Evolutionary conservation across 208 protist species (phyloP).

Genomic region (Plasmodiophora brassicae): DNA sequence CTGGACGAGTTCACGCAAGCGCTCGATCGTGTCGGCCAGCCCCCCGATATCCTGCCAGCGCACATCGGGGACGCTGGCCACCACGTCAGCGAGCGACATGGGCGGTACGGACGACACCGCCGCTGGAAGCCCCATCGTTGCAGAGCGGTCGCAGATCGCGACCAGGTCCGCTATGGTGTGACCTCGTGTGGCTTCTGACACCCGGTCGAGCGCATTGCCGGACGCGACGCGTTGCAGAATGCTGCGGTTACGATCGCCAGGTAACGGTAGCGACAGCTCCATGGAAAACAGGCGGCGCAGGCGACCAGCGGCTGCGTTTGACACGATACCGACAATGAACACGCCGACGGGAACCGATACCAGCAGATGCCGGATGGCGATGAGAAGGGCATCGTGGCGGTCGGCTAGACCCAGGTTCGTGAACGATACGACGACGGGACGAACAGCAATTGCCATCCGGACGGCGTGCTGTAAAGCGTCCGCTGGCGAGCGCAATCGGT

Average conservation of each 20-base stretch:
- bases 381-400: too few species aligned
- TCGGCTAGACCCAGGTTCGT: too few species aligned
- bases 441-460: too few species aligned
- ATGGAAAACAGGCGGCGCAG: too few species aligned
- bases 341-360: background rate
- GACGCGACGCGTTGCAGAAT: background rate
- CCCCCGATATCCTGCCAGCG: conserved; percentile 23
- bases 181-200: background rate
- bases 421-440: too few species aligned
- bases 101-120: background rate
- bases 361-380: background rate
- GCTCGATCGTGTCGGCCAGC: background rate
- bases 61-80: background rate
- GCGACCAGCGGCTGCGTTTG: too few species aligned
- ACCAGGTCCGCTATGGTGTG: background rate
- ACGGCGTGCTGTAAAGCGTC: too few species aligned
- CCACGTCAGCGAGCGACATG: background rate
- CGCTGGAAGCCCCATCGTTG: background rate
- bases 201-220: background rate
- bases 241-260: too few species aligned
- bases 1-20: background rate
- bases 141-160: background rate
- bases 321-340: background rate
- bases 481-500: too few species aligned
- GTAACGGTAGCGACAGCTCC: too few species aligned